Conservation (phyloP, 805 yeast genomes). For the Candida orba region DNA sequence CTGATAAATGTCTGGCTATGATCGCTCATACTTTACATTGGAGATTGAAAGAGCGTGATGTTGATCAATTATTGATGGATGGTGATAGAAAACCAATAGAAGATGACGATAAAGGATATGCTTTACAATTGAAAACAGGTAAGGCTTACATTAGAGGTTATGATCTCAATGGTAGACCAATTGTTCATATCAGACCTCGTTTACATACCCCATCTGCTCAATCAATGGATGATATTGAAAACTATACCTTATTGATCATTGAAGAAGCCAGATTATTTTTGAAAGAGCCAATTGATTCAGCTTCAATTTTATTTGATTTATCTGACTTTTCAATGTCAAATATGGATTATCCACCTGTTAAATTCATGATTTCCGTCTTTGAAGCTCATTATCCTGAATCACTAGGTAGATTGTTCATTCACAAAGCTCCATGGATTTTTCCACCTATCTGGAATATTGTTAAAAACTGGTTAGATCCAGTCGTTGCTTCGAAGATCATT, state of each 20-base stretch:
- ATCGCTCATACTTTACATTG: constrained; percentile 65
- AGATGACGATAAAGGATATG: constrained; percentile 35
- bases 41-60: constrained; percentile 56
- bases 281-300: constrained; percentile 69
- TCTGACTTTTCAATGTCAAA: constrained; percentile 81
- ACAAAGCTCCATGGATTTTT: constrained; percentile 96
- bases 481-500: constrained; percentile 83
- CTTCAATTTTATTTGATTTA: constrained; percentile 80
- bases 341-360: constrained; percentile 90
- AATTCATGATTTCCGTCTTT: constrained; percentile 79
- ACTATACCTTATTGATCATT: constrained; percentile 66
- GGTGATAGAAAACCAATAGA: constrained; percentile 65
- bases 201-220: constrained; percentile 66
- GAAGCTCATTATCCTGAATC: constrained; percentile 97
- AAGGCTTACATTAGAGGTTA: constrained; percentile 71
- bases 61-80: constrained; percentile 52
- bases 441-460: constrained; percentile 88
- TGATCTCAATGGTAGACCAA: constrained; percentile 70
- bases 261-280: constrained; percentile 77
- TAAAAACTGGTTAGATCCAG: constrained; percentile 94
- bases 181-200: constrained; percentile 74
- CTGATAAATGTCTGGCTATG: constrained; percentile 64
- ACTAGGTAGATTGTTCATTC: constrained; percentile 75
- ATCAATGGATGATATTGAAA: constrained; percentile 62
- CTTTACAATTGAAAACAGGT: constrained; percentile 41